Conservation (phyloP, 1,284 basidiomycete genomes). For the Chondrostereum purpureum region DNA sequence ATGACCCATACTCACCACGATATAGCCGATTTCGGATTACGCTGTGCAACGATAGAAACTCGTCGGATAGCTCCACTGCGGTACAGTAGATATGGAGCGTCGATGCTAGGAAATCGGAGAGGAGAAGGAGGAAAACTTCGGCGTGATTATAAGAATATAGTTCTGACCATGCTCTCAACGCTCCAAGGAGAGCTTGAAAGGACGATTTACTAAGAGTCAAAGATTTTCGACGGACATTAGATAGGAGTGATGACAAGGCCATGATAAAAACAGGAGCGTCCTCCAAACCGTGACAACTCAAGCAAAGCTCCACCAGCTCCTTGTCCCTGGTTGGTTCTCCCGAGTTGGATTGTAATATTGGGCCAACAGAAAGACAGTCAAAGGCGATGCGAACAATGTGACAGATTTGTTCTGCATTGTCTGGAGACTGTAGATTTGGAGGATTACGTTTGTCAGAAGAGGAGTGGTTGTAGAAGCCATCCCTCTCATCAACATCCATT, state of each 20-base stretch:
- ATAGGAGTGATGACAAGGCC: slow-evolving; percentile 51
- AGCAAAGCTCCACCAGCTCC: slow-evolving; percentile 53
- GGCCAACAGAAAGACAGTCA: slow-evolving; percentile 47
- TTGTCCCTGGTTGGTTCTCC: slow-evolving; percentile 58
- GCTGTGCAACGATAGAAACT: slow-evolving; percentile 40
- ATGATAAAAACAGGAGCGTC: slow-evolving; percentile 45
- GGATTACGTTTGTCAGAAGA: slow-evolving; percentile 12
- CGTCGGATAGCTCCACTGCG: slow-evolving; percentile 28
- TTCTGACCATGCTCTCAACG: slow-evolving; percentile 46
- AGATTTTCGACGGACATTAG: slow-evolving; percentile 45
- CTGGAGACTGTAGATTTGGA: slow-evolving; percentile 22
- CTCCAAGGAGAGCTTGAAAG: slow-evolving; percentile 47
- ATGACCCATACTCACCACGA: slow-evolving; percentile 44
- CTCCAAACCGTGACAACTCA: slow-evolving; percentile 38
- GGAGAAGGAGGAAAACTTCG: slow-evolving; percentile 47
- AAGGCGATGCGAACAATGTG: slow-evolving; percentile 43
- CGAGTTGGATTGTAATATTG: slow-evolving; percentile 52
- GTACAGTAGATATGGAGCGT: slow-evolving; percentile 65
- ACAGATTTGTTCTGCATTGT: slow-evolving; percentile 21
- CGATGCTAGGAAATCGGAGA: slow-evolving; percentile 59
- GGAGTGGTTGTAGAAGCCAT: slow-evolving; percentile 7
- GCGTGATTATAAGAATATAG: slow-evolving; percentile 56
- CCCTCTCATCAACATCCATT: slow-evolving; percentile 12
- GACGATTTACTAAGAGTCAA: slow-evolving; percentile 47
- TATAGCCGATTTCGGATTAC: slow-evolving; percentile 30